These are phyloP conservation scores for Poa annua DNA, from an alignment of 176 grass and related monocot species.

Conservation along the genomic window DNA sequence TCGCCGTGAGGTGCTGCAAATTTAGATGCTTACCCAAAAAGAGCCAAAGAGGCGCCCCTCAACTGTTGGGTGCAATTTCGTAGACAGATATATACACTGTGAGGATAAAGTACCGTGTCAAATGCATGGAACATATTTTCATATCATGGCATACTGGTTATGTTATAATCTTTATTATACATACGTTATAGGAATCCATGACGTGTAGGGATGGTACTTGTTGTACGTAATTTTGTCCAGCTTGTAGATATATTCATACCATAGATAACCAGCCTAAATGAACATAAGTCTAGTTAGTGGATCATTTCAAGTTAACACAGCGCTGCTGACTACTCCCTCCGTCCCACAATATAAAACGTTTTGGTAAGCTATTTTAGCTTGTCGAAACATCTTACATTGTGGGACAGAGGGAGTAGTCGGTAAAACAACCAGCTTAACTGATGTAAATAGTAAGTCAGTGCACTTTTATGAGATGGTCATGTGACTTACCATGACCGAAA, in stretches of 20 bases:
- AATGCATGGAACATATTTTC: slow-evolving; percentile 24
- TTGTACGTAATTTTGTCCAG: slow-evolving; percentile 96
- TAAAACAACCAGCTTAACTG: slow-evolving; percentile 6
- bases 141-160: not conserved
- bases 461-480: not conserved
- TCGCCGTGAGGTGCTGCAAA: not conserved
- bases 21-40: slow-evolving; percentile 74
- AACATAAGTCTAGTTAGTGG: slow-evolving; percentile 33
- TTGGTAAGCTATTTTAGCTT: no score
- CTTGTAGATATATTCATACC: slow-evolving; percentile 99
- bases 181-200: slow-evolving; percentile 99
- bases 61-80: slow-evolving; percentile 91
- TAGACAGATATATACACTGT: slow-evolving; percentile 87
- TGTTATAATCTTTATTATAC: slow-evolving; percentile 26
- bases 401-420: not conserved
- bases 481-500: slow-evolving; percentile 77
- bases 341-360: no score
- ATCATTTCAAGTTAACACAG: slow-evolving; percentile 11
- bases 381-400: no score
- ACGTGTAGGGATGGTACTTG: slow-evolving; percentile 98
- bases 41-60: slow-evolving; percentile 74
- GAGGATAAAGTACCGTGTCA: slow-evolving; percentile 40
- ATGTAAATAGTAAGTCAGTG: not conserved
- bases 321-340: not conserved
- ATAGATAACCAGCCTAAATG: slow-evolving; percentile 77